Base-by-base conservation (phyloP, 495 filamentous ascomycete genomes). In the Penicillium soppii region DNA sequence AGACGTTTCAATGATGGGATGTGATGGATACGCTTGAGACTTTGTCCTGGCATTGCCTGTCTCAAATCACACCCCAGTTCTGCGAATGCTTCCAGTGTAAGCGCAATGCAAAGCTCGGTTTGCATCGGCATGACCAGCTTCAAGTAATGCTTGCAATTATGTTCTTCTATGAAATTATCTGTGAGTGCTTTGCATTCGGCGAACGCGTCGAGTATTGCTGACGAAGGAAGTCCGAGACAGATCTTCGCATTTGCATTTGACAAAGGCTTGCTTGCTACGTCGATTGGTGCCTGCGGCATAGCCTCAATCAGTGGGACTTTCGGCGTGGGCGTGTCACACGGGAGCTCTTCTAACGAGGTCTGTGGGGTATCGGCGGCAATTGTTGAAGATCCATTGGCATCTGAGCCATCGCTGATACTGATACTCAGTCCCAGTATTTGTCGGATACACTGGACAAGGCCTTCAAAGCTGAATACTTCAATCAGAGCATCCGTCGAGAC, bases 401-500 rank as follows among this genome's bases (percentile, higher is more conserved):
- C 23, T 5, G 13, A 9, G 23, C 10, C 13, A 12, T 7, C 29
- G 10, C 29, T 32, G 5, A 32, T 7, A 10, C 29, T 12, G 29
- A 32, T 12, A n/a, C n/a, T n/a, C n/a, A 32, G 10, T 12, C 29
- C 29, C 29, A 32, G 29, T 32, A 12, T 32, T 32, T 32, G 29
- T 12, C 29, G 29, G 3, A 32, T 5, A 12, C 29, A 32, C 29
- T 32, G 29, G 29, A 32, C 29, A 26, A 43, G 22, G 13, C 22
- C 23, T 17, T 20, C 17, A n/a, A 54, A 22, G 19, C 43, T 46
- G 22, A 37, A 59, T 1, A 69, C 54, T 16, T 68, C 61, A 35
- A 69, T 56, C 19, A 70, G 54, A 17, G 50, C 54, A 8, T 61
- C 43, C 23, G 55, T 39, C 1, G 29, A 32, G 3, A 76, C 43